Conservation (phyloP, 2,329 filamentous ascomycete species). For the Penicillium oxalicum region DNA sequence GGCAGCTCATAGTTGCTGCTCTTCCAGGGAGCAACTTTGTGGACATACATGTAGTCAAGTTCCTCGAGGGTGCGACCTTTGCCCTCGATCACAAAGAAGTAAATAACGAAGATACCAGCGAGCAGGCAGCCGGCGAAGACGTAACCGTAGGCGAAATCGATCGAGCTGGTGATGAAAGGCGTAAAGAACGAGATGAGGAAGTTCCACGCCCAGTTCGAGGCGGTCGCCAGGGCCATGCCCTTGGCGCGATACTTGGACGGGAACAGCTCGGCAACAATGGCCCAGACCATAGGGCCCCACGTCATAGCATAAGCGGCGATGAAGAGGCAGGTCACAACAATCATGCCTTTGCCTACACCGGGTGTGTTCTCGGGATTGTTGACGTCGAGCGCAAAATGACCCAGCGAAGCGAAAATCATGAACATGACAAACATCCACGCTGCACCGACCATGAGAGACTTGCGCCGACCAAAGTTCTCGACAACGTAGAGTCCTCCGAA, state of each 20-base stretch:
- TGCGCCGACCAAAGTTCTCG: slow-evolving; percentile 62
- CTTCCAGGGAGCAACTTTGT: slow-evolving; percentile 55
- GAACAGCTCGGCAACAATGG: slow-evolving; percentile 42
- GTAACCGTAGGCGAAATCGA: slow-evolving; percentile 69
- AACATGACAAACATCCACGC: slow-evolving; percentile 62
- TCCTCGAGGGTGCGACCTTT: slow-evolving; percentile 66
- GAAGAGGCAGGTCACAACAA: slow-evolving; percentile 66
- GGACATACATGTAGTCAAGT: slow-evolving; percentile 68
- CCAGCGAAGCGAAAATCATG: slow-evolving; percentile 57
- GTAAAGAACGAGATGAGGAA: slow-evolving; percentile 72
- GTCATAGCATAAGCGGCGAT: slow-evolving; percentile 63
- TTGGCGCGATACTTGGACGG: slow-evolving; percentile 56
- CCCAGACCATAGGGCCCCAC: slow-evolving; percentile 58
- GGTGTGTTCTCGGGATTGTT: slow-evolving; percentile 39
- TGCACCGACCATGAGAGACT: slow-evolving; percentile 60
- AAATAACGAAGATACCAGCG: slow-evolving; percentile 55
- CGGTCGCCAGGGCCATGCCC: slow-evolving; percentile 72
- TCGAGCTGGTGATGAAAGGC: slow-evolving; percentile 65
- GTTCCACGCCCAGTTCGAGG: slow-evolving; percentile 70
- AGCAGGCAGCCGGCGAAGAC: slow-evolving; percentile 69
- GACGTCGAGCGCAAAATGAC: slow-evolving; percentile 40
- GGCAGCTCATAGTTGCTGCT: slow-evolving; percentile 45
- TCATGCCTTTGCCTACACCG: slow-evolving; percentile 59
- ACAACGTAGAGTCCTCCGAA: slow-evolving; percentile 64
- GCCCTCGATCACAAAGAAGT: slow-evolving; percentile 70